phyloP scores from a whole-genome alignment of 805 yeast genomes.

The Pichia kluyveri region DNA sequence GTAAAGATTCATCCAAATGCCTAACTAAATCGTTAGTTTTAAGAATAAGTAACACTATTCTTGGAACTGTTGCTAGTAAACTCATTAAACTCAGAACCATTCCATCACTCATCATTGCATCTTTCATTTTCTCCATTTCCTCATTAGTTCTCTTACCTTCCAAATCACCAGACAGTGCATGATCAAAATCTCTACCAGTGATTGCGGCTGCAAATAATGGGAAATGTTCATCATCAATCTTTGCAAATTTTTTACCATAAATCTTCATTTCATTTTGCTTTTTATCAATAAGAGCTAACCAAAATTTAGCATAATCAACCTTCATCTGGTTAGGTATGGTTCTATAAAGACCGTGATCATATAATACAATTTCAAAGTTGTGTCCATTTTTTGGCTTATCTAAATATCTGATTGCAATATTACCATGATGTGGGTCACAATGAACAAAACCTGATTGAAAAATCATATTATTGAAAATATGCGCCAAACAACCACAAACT shows the following conservation, averaged over 20 bases:
- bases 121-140: slow-evolving; percentile 64
- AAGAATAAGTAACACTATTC: slow-evolving; percentile 74
- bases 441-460: slow-evolving; percentile 89
- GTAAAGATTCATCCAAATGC: slow-evolving; percentile 73
- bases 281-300: slow-evolving; percentile 80
- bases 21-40: slow-evolving; percentile 93
- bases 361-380: slow-evolving; percentile 84
- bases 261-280: slow-evolving; percentile 56
- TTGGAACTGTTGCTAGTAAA: slow-evolving; percentile 70
- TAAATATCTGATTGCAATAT: slow-evolving; percentile 66
- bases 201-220: slow-evolving; percentile 86
- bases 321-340: slow-evolving; percentile 71
- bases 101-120: slow-evolving; percentile 50
- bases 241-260: slow-evolving; percentile 74
- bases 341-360: slow-evolving; percentile 93
- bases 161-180: slow-evolving; percentile 60
- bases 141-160: slow-evolving; percentile 41
- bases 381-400: slow-evolving; percentile 30
- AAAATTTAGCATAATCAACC: slow-evolving; percentile 78
- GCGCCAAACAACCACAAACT: slow-evolving; percentile 79
- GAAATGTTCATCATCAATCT: slow-evolving; percentile 67
- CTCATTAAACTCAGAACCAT: slow-evolving; percentile 70
- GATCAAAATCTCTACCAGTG: slow-evolving; percentile 84
- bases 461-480: slow-evolving; percentile 89
- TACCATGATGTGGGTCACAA: slow-evolving; percentile 98